Evolutionary conservation across 495 filamentous ascomycete species (phyloP).

Genomic region (Penicillium lividum): DNA sequence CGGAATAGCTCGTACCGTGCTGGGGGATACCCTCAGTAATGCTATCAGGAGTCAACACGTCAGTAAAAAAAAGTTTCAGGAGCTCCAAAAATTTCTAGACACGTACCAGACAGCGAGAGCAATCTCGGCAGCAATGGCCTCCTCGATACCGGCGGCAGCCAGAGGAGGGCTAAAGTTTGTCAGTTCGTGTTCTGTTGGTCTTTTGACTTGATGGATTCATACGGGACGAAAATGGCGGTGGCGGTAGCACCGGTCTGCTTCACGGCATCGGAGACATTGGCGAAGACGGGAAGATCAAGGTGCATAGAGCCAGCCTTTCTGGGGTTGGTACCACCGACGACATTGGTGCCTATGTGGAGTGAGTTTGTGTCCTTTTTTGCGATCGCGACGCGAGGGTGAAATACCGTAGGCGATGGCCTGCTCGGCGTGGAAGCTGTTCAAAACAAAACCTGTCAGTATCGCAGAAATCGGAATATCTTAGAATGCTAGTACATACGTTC

Average conservation of each 20-base stretch:
- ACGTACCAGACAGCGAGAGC: conserved; percentile 84
- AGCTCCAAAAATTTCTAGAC: conserved; percentile 15
- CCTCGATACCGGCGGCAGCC: conserved; percentile 93
- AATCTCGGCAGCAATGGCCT: conserved; percentile 90
- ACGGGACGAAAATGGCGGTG: conserved; percentile 97
- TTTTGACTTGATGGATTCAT: conserved; percentile 33
- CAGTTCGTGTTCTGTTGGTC: conserved; percentile 10
- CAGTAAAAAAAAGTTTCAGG: conserved; percentile 16
- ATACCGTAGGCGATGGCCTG: conserved; percentile 98
- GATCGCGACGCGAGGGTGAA: conserved; percentile 19
- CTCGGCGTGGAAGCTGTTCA: conserved; percentile 85
- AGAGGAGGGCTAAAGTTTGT: conserved; percentile 68
- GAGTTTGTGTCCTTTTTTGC: conserved; percentile 29
- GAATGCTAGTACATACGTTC: conserved; percentile 71
- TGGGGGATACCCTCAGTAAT: conserved; percentile 99
- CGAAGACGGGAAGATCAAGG: conserved; percentile 92
- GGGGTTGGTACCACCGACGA: conserved; percentile 97
- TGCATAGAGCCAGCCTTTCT: conserved; percentile 94
- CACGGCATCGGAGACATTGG: conserved; percentile 81
- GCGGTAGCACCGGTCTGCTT: conserved; percentile 89
- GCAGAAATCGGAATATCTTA: background rate
- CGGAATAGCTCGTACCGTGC: conserved; percentile 64
- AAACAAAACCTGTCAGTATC: conserved; percentile 46
- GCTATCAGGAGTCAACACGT: conserved; percentile 35
- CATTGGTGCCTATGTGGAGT: conserved; percentile 76